A percentile compares a stretch with the other conserved stretches of the same genome.
These are phyloP conservation scores for Kodamaea leandrae DNA, from an alignment of 805 yeast genomes.

Conservation along the genomic window DNA sequence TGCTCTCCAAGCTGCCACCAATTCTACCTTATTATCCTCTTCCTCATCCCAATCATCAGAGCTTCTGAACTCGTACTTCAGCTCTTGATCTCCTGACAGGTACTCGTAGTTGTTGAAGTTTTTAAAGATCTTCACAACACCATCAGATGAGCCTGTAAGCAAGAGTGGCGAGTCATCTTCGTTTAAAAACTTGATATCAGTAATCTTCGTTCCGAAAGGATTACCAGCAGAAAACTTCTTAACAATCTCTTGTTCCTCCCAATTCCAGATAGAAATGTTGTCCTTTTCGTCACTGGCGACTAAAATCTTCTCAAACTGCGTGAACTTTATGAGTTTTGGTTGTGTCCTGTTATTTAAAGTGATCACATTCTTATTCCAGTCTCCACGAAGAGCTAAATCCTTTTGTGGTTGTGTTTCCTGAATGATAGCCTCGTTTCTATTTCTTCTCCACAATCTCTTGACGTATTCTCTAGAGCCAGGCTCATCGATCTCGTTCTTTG, in stretches of 20 bases:
- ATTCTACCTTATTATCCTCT: conserved; percentile 40
- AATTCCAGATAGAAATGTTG: conserved; percentile 82
- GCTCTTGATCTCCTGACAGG: conserved; percentile 7
- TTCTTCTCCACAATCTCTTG: conserved; percentile 82
- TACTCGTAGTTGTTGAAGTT: conserved; percentile 54
- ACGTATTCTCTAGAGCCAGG: conserved; percentile 88
- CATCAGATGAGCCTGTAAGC: conserved; percentile 89
- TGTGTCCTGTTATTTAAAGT: conserved; percentile 71
- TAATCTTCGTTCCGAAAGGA: conserved; percentile 83
- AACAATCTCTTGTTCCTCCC: conserved; percentile 60
- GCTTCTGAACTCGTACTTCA: conserved; percentile 3
- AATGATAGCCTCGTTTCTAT: conserved; percentile 82
- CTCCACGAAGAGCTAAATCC: conserved; percentile 74
- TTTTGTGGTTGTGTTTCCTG: conserved; percentile 90
- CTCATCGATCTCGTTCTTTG: conserved; percentile 78
- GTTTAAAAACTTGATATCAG: conserved; percentile 81
- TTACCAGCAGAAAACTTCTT: conserved; percentile 78
- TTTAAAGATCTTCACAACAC: conserved; percentile 83
- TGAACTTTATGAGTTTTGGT: conserved; percentile 73
- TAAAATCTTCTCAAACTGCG: conserved; percentile 86
- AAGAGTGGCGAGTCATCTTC: conserved; percentile 89
- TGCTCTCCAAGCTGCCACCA: conserved; percentile 90
- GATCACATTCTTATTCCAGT: conserved; percentile 69
- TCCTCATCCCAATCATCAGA: conserved; percentile 18
- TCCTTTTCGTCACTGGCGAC: conserved; percentile 83